Percentiles rank a stretch among this genome's conserved stretches.
These are phyloP conservation scores for Chondrus crispus DNA, from an alignment of 23 red algal genomes.

Conservation along the genomic window DNA sequence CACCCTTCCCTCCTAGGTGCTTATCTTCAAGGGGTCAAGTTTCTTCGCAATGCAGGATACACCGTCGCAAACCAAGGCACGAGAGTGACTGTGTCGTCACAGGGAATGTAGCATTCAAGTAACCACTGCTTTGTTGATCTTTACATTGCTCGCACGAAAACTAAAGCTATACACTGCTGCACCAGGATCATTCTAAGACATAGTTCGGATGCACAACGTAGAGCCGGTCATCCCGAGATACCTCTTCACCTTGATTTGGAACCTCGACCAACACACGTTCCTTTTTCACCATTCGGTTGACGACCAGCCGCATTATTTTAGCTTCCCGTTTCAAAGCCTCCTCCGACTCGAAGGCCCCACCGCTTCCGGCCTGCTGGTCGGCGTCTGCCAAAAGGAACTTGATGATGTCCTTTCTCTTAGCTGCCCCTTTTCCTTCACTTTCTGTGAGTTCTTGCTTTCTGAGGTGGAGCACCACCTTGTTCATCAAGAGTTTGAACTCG, in stretches of 20 bases:
- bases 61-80: too few relatives aligned
- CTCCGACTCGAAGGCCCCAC: conserved; percentile 73
- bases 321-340: conserved; percentile 73
- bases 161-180: too few relatives aligned
- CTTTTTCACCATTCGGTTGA: conserved; percentile 86
- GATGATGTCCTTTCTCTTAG: conserved; percentile 62
- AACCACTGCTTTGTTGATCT: too few relatives aligned
- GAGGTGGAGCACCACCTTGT: conserved; percentile 86
- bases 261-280: conserved; percentile 89
- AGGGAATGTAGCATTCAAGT: too few relatives aligned
- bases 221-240: conserved; percentile 74
- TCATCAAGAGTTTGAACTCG: conserved; percentile 77
- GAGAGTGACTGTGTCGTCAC: too few relatives aligned
- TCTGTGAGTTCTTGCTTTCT: conserved; percentile 65
- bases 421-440: conserved; percentile 1
- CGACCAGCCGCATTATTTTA: conserved; percentile 63
- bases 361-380: conserved; percentile 44
- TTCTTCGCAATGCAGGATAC: too few relatives aligned
- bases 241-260: conserved; percentile 60
- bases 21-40: too few relatives aligned
- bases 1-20: too few relatives aligned
- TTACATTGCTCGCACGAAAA: too few relatives aligned
- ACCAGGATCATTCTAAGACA: conserved; percentile 33
- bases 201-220: conserved; percentile 93
- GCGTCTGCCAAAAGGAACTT: conserved; percentile 71